Percentiles rank a stretch among this genome's conserved stretches.
These are phyloP conservation scores for Acmispon strigosus DNA, from an alignment of 306 rosid species.

Conservation along the genomic window DNA sequence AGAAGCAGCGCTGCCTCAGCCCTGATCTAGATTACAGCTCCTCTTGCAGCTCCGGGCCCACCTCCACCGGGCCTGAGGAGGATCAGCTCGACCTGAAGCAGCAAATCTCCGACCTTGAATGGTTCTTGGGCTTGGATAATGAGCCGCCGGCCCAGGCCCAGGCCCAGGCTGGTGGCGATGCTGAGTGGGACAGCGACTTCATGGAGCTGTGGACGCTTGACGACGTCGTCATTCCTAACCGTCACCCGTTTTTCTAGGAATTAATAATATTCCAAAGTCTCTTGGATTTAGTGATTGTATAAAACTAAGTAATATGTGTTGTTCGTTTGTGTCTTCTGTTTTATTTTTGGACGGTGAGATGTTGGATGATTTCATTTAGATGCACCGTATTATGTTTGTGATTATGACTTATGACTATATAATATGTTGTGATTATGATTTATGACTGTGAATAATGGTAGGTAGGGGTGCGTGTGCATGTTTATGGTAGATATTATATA, in stretches of 20 bases:
- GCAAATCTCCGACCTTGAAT: constrained; percentile 56
- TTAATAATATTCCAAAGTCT: not conserved
- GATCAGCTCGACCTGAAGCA: constrained; percentile 34
- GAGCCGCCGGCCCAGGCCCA: not conserved
- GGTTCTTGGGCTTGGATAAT: constrained; percentile 48
- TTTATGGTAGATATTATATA: not conserved
- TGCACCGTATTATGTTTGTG: not conserved
- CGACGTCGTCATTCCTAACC: constrained; percentile 37
- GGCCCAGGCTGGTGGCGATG: not conserved
- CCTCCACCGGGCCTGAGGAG: not conserved
- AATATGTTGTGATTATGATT: too few relatives aligned
- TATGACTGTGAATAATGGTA: constrained; percentile 6
- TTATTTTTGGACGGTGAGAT: constrained; percentile 3
- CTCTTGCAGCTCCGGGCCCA: not conserved
- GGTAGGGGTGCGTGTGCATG: not conserved
- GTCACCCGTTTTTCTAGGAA: constrained; percentile 8
- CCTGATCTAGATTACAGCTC: not conserved
- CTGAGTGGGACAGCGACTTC: constrained; percentile 15
- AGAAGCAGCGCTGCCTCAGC: constrained; percentile 44
- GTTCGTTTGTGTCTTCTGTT: not conserved
- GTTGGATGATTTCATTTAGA: not conserved
- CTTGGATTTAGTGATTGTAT: not conserved
- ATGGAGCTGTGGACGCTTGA: constrained; percentile 58
- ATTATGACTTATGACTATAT: not conserved
- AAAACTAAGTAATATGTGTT: constrained; percentile 7